Percentiles rank a stretch among this genome's conserved stretches.
Evolutionary conservation across 2,329 filamentous ascomycete genomes (phyloP).

Genomic region (Torrubiella hemipterigena): DNA sequence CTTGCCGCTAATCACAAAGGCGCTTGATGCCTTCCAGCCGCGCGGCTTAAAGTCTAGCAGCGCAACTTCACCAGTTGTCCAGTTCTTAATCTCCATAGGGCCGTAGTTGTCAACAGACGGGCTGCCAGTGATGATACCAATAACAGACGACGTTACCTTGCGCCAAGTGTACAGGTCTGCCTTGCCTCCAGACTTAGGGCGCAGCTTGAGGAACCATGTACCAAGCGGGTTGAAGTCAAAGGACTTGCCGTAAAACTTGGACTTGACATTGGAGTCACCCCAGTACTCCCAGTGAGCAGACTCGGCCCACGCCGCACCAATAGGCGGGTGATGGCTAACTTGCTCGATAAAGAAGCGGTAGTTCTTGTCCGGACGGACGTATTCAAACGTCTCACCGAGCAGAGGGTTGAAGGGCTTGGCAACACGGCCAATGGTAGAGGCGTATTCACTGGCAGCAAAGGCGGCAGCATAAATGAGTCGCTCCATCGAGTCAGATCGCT

Average conservation of each 20-base stretch:
- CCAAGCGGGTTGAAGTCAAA: constrained; percentile 95
- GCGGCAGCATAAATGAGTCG: constrained; percentile 89
- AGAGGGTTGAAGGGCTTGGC: constrained; percentile 98
- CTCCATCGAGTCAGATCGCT: constrained; percentile 77
- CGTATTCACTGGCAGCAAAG: constrained; percentile 93
- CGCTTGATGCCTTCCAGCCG: constrained; percentile 89
- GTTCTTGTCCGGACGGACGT: constrained; percentile 87
- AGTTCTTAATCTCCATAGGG: constrained; percentile 93
- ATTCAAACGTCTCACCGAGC: constrained; percentile 93
- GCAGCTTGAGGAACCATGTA: constrained; percentile 88
- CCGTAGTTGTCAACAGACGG: constrained; percentile 98
- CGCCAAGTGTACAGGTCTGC: constrained; percentile 97
- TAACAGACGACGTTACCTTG: constrained; percentile 94
- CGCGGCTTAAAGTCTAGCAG: constrained; percentile 58
- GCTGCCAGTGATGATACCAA: constrained; percentile 94
- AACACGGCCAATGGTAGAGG: constrained; percentile 90
- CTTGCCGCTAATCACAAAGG: constrained; percentile 80
- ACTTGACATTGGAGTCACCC: constrained; percentile 89
- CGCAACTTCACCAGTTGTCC: constrained; percentile 22
- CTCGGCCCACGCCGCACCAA: constrained; percentile 89
- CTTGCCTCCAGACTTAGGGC: constrained; percentile 61
- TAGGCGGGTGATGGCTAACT: constrained; percentile 91
- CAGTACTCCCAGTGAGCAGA: constrained; percentile 93
- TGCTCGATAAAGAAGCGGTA: constrained; percentile 99
- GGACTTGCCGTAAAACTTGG: constrained; percentile 94